These are phyloP conservation scores for Ceratocystis albifundus DNA, from an alignment of 2,329 filamentous ascomycete species.

Conservation along the genomic window DNA sequence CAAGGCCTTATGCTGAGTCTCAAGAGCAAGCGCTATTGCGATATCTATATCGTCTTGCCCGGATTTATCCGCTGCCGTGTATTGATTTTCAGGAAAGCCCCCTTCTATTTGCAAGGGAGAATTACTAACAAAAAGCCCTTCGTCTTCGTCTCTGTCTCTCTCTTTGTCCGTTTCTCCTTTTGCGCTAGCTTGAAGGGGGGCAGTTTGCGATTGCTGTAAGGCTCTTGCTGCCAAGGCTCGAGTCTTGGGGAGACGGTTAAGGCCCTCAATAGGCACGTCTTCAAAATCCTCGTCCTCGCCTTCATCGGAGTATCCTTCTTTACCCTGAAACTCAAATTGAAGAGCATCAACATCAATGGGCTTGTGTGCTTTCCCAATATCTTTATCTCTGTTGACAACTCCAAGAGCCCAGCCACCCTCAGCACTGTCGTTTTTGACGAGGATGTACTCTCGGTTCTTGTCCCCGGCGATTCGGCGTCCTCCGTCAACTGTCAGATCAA, in stretches of 20 bases:
- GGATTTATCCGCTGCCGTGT: constrained; percentile 23
- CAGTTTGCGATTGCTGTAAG: constrained; percentile 25
- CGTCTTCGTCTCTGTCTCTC: constrained; percentile 24
- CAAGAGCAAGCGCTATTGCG: constrained; percentile 77
- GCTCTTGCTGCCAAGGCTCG: constrained; percentile 16
- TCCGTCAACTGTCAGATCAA: constrained; percentile 54
- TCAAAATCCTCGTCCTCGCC: constrained; percentile 77
- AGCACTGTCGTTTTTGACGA: constrained; percentile 89
- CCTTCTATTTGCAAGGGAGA: constrained; percentile 25
- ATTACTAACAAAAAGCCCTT: constrained; percentile 45
- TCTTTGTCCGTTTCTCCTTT: constrained; percentile 22
- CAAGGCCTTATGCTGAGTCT: constrained; percentile 42
- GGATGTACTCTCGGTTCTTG: constrained; percentile 81
- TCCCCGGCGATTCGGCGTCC: constrained; percentile 67
- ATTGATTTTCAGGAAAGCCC: constrained; percentile 32
- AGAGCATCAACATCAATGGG: constrained; percentile 81
- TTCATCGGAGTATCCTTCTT: constrained; percentile 48
- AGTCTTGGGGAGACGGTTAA: constrained; percentile 67
- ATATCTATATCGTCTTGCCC: constrained; percentile 53
- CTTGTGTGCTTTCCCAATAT: constrained; percentile 67
- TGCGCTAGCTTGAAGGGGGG: constrained; percentile 26
- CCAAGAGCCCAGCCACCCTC: constrained; percentile 94
- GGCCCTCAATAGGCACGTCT: constrained; percentile 79
- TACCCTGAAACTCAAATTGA: constrained; percentile 44
- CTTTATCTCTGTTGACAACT: constrained; percentile 76